phyloP scores from a whole-genome alignment of 2,329 filamentous ascomycete genomes.

The Trichophaea hybrida region DNA sequence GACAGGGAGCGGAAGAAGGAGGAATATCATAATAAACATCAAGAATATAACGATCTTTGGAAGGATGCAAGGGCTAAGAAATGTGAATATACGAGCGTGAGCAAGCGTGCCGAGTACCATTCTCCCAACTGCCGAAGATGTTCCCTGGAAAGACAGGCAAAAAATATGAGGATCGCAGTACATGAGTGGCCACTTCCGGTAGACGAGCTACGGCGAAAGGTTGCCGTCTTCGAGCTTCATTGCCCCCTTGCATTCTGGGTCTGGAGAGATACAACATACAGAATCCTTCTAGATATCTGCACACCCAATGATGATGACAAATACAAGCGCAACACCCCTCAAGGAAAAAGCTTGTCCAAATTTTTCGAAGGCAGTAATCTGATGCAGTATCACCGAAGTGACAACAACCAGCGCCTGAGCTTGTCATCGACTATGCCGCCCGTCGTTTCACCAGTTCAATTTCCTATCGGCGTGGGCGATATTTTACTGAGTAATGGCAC shows the following conservation, averaged over 20 bases:
- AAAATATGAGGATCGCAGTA: conserved; percentile 34
- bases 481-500: conserved; percentile 39
- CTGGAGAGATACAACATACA: conserved; percentile 22
- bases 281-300: conserved; percentile 21
- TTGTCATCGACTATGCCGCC: too few relatives aligned
- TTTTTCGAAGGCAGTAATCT: too few relatives aligned
- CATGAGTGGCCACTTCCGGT: conserved; percentile 45
- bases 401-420: too few relatives aligned
- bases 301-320: not conserved
- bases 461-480: conserved; percentile 22
- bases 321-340: too few relatives aligned
- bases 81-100: not conserved
- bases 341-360: too few relatives aligned
- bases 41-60: conserved; percentile 29
- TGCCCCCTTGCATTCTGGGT: conserved; percentile 20
- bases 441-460: too few relatives aligned
- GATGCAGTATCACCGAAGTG: too few relatives aligned
- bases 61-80: not conserved
- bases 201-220: not conserved
- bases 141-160: conserved; percentile 27
- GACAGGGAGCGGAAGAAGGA: conserved; percentile 27
- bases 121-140: conserved; percentile 29
- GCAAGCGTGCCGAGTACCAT: not conserved
- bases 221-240: conserved; percentile 19
- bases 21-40: conserved; percentile 30